These are phyloP conservation scores for Turnera subulata DNA, from an alignment of 345 rosid species.

Conservation along the genomic window DNA sequence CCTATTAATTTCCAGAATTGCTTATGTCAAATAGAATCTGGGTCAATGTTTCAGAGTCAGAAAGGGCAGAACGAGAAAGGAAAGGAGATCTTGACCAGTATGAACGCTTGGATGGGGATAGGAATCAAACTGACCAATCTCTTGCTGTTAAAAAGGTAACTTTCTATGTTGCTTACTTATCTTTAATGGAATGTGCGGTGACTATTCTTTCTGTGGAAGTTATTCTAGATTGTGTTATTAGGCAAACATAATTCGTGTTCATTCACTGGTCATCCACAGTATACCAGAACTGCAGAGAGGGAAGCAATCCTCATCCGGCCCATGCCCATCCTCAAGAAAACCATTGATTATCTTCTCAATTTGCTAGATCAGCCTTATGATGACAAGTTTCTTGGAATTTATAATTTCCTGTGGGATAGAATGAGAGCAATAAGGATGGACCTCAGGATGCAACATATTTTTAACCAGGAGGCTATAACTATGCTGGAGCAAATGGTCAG, in stretches of 20 bases:
- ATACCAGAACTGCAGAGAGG: constrained; percentile 90
- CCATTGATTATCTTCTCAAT: constrained; percentile 70
- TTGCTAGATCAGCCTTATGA: constrained; percentile 86
- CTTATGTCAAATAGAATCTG: constrained; percentile 14
- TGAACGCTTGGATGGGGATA: constrained; percentile 91
- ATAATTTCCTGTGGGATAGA: constrained; percentile 97
- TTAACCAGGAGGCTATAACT: constrained; percentile 66
- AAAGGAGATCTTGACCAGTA: constrained; percentile 96
- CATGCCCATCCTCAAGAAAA: constrained; percentile 77
- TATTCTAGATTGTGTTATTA: background rate
- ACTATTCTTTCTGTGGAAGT: background rate
- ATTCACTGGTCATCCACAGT: constrained; percentile 41
- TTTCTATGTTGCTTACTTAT: background rate
- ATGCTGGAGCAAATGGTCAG: constrained; percentile 97
- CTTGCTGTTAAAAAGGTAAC: constrained; percentile 90
- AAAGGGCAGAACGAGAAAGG: constrained; percentile 90
- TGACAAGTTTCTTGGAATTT: constrained; percentile 73
- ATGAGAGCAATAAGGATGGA: constrained; percentile 98
- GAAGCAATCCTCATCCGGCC: constrained; percentile 89
- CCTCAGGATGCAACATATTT: constrained; percentile 94
- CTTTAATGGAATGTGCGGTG: constrained; percentile 10
- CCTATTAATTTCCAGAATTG: constrained; percentile 6
- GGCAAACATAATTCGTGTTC: constrained; percentile 15
- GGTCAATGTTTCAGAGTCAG: constrained; percentile 57
- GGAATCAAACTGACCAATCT: constrained; percentile 77